Evolutionary conservation across 2,329 filamentous ascomycete species (phyloP), one percentile per base, ranked within the genome.

Genomic region (Simplicillium aogashimaense): DNA sequence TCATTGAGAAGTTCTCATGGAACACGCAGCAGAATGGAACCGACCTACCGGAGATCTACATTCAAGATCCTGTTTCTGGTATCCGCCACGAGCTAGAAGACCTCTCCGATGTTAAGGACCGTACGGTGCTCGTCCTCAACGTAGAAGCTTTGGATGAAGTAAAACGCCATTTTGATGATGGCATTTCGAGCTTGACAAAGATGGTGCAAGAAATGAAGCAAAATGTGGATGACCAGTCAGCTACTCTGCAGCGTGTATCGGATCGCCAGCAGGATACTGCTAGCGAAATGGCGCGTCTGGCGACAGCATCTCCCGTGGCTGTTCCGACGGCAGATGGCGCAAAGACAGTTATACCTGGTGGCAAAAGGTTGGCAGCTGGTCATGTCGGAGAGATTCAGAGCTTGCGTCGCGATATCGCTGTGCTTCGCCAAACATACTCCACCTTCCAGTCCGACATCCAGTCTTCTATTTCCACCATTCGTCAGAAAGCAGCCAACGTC

Each of bases 1-100:
- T 98, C 52, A 98, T 98, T 51, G 92, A 98, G 51, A 98, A 95
- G 58, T 98, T 98, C 56, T 92, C 90, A 0, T 98, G 94, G 89
- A 97, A 95, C 52, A 95, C 90, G 1, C 89, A 97, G 51, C 83
- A 87, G 45, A 94, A 95, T 53, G 92, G 92, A 7, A 78, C 80
- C 12, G 92, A 98, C 56, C 66, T 98, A 35, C 92, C 92, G 0
- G 92, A 98, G 52, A 97, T 98, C 13, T 95, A 98, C 58, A 92
- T 98, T 13, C 92, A 98, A 59, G 92, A 98, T 57, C 83, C 89
- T 0, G 76, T 95, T 3, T 97, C 92, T 8, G 92, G 92, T 1
- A 85, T 98, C n/a, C 83, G 92, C 13, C 90, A 98, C 58, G 92
- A 98, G 63, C 67, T 98, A 17, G 92, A 98, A 58, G 92, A 98